These are phyloP conservation scores for Coprinopsis sp. DNA, from an alignment of 768 basidiomycete genomes.

Conservation along the genomic window DNA sequence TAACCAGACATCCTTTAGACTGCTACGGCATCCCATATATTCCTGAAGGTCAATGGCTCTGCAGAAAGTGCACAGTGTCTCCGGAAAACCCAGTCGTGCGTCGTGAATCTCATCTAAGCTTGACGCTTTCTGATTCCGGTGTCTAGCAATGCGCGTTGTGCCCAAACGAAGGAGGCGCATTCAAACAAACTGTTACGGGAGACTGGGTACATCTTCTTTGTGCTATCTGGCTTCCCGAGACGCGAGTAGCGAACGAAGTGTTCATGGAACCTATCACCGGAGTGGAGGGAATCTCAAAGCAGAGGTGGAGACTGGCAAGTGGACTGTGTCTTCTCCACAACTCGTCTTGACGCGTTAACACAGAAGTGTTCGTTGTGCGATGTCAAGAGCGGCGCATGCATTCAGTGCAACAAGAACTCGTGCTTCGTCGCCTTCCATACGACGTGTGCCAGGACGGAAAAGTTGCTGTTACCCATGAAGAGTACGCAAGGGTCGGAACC, in stretches of 20 bases:
- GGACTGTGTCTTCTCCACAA: background rate
- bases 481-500: constrained; percentile 70
- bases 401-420: constrained; percentile 87
- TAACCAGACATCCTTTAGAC: constrained; percentile 43
- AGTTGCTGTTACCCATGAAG: constrained; percentile 84
- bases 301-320: constrained; percentile 89
- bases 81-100: constrained; percentile 93
- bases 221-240: constrained; percentile 97
- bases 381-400: constrained; percentile 72
- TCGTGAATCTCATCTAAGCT: constrained; percentile 6
- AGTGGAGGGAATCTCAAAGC: constrained; percentile 81
- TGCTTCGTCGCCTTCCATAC: constrained; percentile 95
- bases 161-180: constrained; percentile 95
- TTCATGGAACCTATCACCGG: constrained; percentile 99
- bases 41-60: constrained; percentile 99
- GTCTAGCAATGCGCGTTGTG: constrained; percentile 95
- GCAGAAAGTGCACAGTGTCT: constrained; percentile 95
- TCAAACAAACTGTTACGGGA: constrained; percentile 91
- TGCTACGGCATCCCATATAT: constrained; percentile 99
- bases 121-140: background rate
- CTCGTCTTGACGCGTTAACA: background rate
- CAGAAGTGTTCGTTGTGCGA: constrained; percentile 49
- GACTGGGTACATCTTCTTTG: constrained; percentile 97
- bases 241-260: constrained; percentile 85
- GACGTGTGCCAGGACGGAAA: constrained; percentile 88